Evolutionary conservation across 352 stramenopile genomes (phyloP).

Genomic region (Phytophthora palmivora): DNA sequence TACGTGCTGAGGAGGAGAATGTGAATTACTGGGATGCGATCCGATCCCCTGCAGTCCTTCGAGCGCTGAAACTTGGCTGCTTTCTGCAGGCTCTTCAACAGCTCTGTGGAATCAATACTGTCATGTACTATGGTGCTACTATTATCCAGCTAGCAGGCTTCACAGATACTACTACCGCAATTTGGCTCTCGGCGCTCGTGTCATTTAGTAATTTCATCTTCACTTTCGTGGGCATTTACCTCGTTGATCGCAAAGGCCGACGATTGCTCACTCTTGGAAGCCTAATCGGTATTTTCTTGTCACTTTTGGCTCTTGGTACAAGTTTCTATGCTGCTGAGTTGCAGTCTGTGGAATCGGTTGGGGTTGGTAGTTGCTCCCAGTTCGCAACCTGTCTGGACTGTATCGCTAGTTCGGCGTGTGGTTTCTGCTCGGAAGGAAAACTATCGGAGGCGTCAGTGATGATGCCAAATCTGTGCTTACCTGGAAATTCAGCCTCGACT

Average conservation of each 20-base stretch:
- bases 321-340: slow-evolving; percentile 42
- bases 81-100: slow-evolving; percentile 51
- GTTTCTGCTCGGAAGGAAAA: slow-evolving; percentile 38
- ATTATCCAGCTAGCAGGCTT: slow-evolving; percentile 89
- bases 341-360: slow-evolving; percentile 25
- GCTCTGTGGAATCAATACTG: slow-evolving; percentile 88
- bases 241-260: slow-evolving; percentile 37
- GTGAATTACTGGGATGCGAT: slow-evolving; percentile 47
- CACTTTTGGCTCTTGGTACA: slow-evolving; percentile 29
- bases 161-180: slow-evolving; percentile 66
- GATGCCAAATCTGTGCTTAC: slow-evolving; percentile 37
- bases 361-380: slow-evolving; percentile 42
- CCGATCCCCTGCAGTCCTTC: slow-evolving; percentile 38
- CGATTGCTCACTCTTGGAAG: slow-evolving; percentile 37
- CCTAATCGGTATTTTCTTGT: slow-evolving; percentile 32
- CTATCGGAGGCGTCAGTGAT: neutral
- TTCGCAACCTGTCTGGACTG: slow-evolving; percentile 75
- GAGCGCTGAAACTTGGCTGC: slow-evolving; percentile 53
- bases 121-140: slow-evolving; percentile 89
- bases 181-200: slow-evolving; percentile 82
- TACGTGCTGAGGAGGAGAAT: slow-evolving; percentile 29
- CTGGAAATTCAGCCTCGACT: slow-evolving; percentile 25
- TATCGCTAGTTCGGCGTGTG: slow-evolving; percentile 62
- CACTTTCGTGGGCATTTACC: slow-evolving; percentile 45
- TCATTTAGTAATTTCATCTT: slow-evolving; percentile 51